Base-by-base conservation (phyloP, 305 asterid genomes). In the Solanum hybrid region DNA sequence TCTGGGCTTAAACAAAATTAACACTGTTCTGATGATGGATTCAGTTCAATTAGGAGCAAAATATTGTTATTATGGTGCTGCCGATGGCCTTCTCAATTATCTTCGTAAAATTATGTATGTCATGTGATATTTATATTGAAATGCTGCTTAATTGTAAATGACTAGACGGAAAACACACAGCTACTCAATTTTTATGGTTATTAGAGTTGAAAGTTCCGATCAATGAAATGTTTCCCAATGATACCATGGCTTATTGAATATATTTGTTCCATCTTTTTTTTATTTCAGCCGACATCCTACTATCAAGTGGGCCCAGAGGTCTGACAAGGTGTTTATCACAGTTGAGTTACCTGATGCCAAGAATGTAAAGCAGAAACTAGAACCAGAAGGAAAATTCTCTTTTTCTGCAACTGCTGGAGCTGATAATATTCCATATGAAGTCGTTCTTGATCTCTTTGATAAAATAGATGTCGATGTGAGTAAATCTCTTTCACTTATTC, bases 241-340 rank as follows among this genome's bases (percentile, higher is more conserved):
- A 36, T 3, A 11, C 86, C 3, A 24, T 80, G 14, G 7, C 24
- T 14, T 81, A 81, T 26, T 26, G 68, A 81, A 26, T 1, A 79
- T 68, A 57, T 20, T 31, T 85, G 32, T 2, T 51, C 26, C 7
- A 0, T 88, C 34, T 84, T 13, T 5, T 4, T 83, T 51, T 13
- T 5, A 20, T 84, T 45, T 85, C 93, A 94, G 96, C 89, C 96
- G 94, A 65, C 93, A 91, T 91, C 98, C 95, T 38, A 61, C 79
- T 77, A 93, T 95, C 31, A 94, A 94, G 86, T 95, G 98, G 97
- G 95, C 98, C 32, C 95, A 95, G 93, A 92, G 97, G 89, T 90
- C 93, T 2, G 97, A 94, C 91, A 90, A 84, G 79, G 51, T 95
- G 79, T 95, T 90, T 91, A 89, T 94, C 76, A 95, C 95, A 5